These are phyloP conservation scores for Alternaria ethzedia DNA, from an alignment of 2,329 filamentous ascomycete species.

Conservation along the genomic window DNA sequence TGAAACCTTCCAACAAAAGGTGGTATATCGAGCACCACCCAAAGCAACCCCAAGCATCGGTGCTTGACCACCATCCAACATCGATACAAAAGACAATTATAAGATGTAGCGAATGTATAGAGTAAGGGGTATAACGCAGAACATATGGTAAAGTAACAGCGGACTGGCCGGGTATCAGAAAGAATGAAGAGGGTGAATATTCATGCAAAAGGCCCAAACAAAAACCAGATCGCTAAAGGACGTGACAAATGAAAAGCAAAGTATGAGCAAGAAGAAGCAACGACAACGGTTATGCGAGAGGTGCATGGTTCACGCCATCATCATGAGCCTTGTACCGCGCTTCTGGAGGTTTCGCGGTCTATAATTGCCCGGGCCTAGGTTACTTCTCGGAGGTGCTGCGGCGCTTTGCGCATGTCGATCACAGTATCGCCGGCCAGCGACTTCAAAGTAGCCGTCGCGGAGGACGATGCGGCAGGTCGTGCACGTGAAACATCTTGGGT, in stretches of 20 bases:
- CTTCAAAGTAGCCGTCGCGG: conserved; percentile 88
- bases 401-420: conserved; percentile 79
- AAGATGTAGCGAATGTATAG: conserved; percentile 12
- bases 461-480: conserved; percentile 76
- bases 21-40: conserved; percentile 16
- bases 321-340: conserved; percentile 59
- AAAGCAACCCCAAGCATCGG: neutral
- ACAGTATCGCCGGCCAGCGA: conserved; percentile 80
- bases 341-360: conserved; percentile 53
- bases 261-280: neutral
- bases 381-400: conserved; percentile 49
- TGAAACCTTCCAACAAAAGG: conserved; percentile 8
- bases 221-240: conserved; percentile 18
- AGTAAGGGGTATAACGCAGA: conserved; percentile 12
- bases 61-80: conserved; percentile 3
- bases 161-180: conserved; percentile 35
- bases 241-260: conserved; percentile 5
- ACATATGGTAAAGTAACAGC: conserved; percentile 14
- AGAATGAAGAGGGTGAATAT: conserved; percentile 18
- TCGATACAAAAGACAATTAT: conserved; percentile 14
- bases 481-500: conserved; percentile 86
- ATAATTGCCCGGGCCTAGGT: conserved; percentile 47
- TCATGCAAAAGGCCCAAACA: conserved; percentile 16
- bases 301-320: conserved; percentile 50
- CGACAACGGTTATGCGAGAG: neutral